phyloP scores from a whole-genome alignment of 768 basidiomycete species.

The Kockovaella imperatae region DNA sequence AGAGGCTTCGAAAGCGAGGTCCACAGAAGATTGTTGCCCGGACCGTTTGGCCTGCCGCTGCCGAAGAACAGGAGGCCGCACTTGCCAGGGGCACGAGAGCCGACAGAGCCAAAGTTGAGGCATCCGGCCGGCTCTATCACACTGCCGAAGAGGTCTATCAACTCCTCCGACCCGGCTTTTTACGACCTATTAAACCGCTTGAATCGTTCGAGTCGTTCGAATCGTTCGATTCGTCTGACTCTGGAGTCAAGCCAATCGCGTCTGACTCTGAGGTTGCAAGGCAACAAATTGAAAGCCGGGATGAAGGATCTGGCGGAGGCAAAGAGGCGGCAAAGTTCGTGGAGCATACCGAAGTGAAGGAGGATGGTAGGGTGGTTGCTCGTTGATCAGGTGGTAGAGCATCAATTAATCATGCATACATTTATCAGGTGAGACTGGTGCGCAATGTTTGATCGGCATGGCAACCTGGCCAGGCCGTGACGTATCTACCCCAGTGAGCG shows the following conservation, averaged over 20 bases:
- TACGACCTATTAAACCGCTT: conserved; percentile 5
- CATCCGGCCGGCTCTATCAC: neutral
- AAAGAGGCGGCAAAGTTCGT: conserved; percentile 33
- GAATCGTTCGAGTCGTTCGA: conserved; percentile 12
- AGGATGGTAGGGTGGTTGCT: conserved; percentile 12
- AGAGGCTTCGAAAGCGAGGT: neutral
- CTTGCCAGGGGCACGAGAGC: neutral
- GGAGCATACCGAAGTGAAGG: conserved; percentile 13
- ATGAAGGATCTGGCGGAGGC: conserved; percentile 31
- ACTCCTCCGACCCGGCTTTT: neutral
- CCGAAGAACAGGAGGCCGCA: too few species aligned
- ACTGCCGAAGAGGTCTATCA: neutral
- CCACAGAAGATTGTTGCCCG: neutral
- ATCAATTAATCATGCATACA: too few species aligned
- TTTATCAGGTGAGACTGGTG: too few species aligned
- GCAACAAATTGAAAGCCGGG: conserved; percentile 28
- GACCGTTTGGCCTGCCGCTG: too few species aligned
- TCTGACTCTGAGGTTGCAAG: conserved; percentile 11
- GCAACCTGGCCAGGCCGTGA: too few species aligned
- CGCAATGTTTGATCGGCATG: too few species aligned
- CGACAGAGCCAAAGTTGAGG: neutral
- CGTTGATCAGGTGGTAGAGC: too few species aligned
- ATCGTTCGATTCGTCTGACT: conserved; percentile 4
- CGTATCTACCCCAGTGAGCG: too few species aligned
- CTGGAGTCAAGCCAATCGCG: conserved; percentile 3